A percentile compares a stretch with the other conserved stretches of the same genome.
These are phyloP conservation scores for Styphnolobium japonicum DNA, from an alignment of 306 rosid genomes.

Conservation along the genomic window DNA sequence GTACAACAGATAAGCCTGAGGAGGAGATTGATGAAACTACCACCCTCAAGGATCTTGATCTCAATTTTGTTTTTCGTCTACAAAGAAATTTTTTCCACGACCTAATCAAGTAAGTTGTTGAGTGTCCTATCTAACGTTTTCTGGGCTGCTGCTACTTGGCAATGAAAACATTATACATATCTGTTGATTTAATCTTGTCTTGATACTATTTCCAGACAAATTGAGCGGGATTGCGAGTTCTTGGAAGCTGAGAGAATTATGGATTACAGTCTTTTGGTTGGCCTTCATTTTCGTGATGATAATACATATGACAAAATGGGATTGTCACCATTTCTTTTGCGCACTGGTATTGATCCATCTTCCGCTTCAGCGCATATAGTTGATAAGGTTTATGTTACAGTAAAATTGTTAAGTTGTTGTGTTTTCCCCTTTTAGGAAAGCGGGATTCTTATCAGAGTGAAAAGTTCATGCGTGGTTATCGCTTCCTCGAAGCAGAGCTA, in stretches of 20 bases:
- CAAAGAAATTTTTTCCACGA: constrained; percentile 64
- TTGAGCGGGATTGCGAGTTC: constrained; percentile 85
- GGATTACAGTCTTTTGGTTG: constrained; percentile 97
- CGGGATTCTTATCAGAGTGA: constrained; percentile 84
- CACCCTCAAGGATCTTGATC: constrained; percentile 95
- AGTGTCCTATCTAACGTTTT: not conserved
- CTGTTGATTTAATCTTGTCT: constrained; percentile 20
- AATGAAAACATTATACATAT: not conserved
- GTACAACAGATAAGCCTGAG: constrained; percentile 72
- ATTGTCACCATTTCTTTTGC: constrained; percentile 76
- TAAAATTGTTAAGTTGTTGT: not conserved
- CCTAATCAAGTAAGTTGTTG: constrained; percentile 63
- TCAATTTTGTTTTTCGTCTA: constrained; percentile 83
- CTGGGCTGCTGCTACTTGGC: not conserved
- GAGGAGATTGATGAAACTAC: constrained; percentile 97
- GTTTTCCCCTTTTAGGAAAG: constrained; percentile 50
- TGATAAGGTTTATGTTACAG: not conserved
- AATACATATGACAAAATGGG: constrained; percentile 77
- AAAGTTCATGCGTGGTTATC: constrained; percentile 90
- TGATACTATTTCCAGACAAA: constrained; percentile 61
- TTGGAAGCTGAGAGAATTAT: constrained; percentile 90
- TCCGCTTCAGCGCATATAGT: not conserved
- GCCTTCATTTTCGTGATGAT: constrained; percentile 88
- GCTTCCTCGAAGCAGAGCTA: constrained; percentile 92
- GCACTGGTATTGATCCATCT: constrained; percentile 61